Base-by-base conservation (phyloP, 1,284 basidiomycete genomes). In the Ganoderma lingzhi region DNA sequence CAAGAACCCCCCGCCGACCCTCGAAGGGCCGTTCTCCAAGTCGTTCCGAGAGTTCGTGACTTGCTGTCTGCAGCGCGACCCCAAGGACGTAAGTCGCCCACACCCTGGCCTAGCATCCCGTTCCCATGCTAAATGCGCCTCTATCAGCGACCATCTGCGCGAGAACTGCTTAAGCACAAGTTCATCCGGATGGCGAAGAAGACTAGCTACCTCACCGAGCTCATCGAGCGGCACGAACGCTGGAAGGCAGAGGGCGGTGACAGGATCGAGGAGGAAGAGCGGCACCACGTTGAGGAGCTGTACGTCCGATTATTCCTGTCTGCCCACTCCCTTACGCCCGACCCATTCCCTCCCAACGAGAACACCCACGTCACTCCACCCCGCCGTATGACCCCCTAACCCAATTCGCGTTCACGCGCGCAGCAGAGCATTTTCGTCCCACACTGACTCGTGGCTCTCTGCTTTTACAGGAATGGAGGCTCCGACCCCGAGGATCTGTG, bases 141-240 rank as follows among this genome's bases (percentile, higher is more conserved):
- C 65, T 2, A 76, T 68, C 76, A 96, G 93, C 93, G 97, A 58
- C 98, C 98, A 23, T 87, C 94, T 15, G 98, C 97, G n/a, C 91
- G 91, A 70, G 97, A 99, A 69, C 86, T 99, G 48, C 86, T 99
- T 68, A 98, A 96, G 79, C 97, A 99, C 82, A 96, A 96, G 77
- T 99, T 98, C 78, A 92, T 99, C 74, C 89, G 93, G 70, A 92
- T 94, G 84, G 97, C 97, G 14, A 96, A 96, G 84, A 98, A 97
- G 85, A 93, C 96, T 4, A 94, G 83, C 75, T 98, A 97, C 77
- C 85, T 99, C 70, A 98, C 96, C 0, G 97, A 99, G 79, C 86
- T 99, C 61, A 97, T 99, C 75, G 97, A 99, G 75, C 88, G 96
- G 44, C 93, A 96, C 74, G 96, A 98, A 76, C 87, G 95, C 73